Evolutionary conservation across 139 green algal genomes (phyloP), one percentile per base, ranked within the genome.

Genomic region (Micractinium sp.): DNA sequence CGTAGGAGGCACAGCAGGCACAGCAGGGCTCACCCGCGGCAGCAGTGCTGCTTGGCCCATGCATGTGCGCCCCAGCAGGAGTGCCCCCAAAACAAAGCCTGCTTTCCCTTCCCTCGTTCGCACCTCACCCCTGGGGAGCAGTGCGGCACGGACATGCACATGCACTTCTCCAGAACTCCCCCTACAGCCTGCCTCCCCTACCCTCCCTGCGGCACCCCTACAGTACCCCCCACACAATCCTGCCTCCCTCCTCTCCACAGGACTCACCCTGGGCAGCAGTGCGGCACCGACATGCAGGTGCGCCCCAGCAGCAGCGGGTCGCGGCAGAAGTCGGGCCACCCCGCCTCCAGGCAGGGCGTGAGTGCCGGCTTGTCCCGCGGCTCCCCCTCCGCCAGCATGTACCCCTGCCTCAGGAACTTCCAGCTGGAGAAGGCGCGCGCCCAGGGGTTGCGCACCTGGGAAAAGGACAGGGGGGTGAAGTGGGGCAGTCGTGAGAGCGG

Each of bases 361-460:
- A 71, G 63, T 5, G 63, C 63, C 63, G 22, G 63, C 67, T 75
- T 75, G 25, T 14, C 67, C 67, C 25, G 47, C 47, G 67, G 67
- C 67, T 35, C 35, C 16, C 81, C 81, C 7, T n/a, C 27, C 0
- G 41, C 56, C 38, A 87, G 66, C 82, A 87, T 87, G 82, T 78
- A 87, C 3, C 63, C 63, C 29, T 87, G 36, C 66, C 82, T 63
- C 36, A 87, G 66, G 66, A 87, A 87, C 66, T 87, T 87, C 82
- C 82, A 87, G 66, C 61, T 79, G 63, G 82, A 87, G 61, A 66
- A 87, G 29, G 82, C 82, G 0, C 82, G 63, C 22, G 69, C 82
- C 82, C 82, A 87, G 36, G 82, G 82, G 82, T 87, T 87, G 36
- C 82, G 82, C 29, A 87, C 63, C 82, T 87, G 82, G 12, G 27